phyloP scores from a whole-genome alignment of 1,139 yeast species.

The Suhomyces wounanorum region DNA sequence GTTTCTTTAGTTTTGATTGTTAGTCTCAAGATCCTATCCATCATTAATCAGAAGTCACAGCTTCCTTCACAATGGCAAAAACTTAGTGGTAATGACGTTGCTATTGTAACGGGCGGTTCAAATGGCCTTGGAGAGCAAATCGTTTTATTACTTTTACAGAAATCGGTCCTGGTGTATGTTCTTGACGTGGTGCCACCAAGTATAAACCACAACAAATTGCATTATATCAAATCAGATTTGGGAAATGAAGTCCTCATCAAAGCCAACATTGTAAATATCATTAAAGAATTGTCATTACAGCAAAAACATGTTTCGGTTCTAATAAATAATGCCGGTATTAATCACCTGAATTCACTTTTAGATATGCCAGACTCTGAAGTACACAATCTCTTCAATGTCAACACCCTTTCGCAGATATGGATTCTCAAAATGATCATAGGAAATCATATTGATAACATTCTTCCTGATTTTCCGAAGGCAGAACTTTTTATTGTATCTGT shows the following conservation, averaged over 20 bases:
- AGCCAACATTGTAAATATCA: constrained; percentile 22
- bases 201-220: constrained; percentile 19
- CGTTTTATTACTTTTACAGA: constrained; percentile 32
- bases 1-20: neutral
- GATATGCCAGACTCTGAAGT: constrained; percentile 37
- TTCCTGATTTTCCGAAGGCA: constrained; percentile 17
- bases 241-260: constrained; percentile 35
- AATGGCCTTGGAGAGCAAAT: constrained; percentile 59
- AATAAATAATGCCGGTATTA: constrained; percentile 75
- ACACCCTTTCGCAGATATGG: constrained; percentile 57
- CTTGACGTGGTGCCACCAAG: constrained; percentile 49
- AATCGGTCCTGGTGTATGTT: constrained; percentile 40
- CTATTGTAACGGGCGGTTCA: constrained; percentile 67
- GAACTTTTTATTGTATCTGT: constrained; percentile 59
- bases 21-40: neutral
- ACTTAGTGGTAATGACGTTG: constrained; percentile 29
- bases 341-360: constrained; percentile 49
- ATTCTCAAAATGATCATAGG: constrained; percentile 47
- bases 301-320: constrained; percentile 49
- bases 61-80: constrained; percentile 7
- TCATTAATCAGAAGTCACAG: constrained; percentile 2
- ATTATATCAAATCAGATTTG: constrained; percentile 52
- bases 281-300: constrained; percentile 29
- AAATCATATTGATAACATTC: constrained; percentile 13
- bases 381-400: constrained; percentile 48